Percentiles rank a stretch among this genome's conserved stretches.
These are phyloP conservation scores for Chalciporus piperatus DNA, from an alignment of 768 basidiomycete genomes.

Conservation along the genomic window DNA sequence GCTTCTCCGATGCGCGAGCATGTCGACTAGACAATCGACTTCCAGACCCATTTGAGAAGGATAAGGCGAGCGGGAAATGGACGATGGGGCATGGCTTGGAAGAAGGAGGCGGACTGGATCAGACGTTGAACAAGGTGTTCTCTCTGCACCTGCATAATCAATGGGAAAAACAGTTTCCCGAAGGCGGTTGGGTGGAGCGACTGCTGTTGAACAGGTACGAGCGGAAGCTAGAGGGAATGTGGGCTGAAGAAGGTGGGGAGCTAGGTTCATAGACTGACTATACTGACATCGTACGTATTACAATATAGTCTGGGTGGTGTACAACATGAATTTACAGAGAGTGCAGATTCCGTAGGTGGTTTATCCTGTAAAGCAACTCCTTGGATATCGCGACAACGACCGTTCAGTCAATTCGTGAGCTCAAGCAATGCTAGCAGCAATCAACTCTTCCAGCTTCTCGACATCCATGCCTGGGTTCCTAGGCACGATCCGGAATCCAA, in stretches of 20 bases:
- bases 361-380: no score
- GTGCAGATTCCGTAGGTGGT: no score
- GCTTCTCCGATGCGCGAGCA: conserved; percentile 88
- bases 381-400: no score
- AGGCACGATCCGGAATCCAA: not conserved
- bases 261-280: not conserved
- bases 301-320: not conserved
- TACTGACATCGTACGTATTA: not conserved
- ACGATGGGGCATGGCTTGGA: conserved; percentile 60
- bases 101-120: conserved; percentile 61
- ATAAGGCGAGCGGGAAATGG: conserved; percentile 56
- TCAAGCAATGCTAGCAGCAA: not conserved
- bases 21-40: conserved; percentile 92
- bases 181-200: conserved; percentile 83
- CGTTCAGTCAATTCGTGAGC: no score
- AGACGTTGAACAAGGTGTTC: conserved; percentile 69
- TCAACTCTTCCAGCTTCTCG: not conserved
- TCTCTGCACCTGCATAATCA: conserved; percentile 93
- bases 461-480: not conserved
- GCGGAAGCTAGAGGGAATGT: conserved; percentile 18
- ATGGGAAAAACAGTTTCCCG: conserved; percentile 87
- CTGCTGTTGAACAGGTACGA: conserved; percentile 69
- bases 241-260: not conserved
- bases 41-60: conserved; percentile 82
- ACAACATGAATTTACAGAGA: not conserved